Evolutionary conservation across 1,139 yeast species (phyloP), one percentile per base, ranked within the genome.

Genomic region (Candida labiduridarum): DNA sequence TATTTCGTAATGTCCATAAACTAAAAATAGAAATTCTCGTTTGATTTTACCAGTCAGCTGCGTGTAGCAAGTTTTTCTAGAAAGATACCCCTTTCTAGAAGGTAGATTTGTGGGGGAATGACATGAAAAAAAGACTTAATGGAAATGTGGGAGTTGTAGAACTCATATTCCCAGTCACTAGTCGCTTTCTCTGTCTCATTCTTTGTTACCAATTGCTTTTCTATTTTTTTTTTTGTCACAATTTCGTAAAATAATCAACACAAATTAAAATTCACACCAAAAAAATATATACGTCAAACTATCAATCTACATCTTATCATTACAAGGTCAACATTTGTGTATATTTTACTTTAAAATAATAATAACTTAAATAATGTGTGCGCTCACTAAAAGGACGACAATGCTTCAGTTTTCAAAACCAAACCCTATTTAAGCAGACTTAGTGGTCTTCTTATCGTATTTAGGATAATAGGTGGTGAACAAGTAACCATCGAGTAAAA

Each of bases 401-500:
- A 8, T n/a, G 16, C 16, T 14, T n/a, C 14, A 33, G 35, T 33
- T 8, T 14, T 33, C 35, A 14, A 34, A 36, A 36, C 27, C 22
- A 38, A n/a, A 15, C 16, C 27, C 22, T 22, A 8, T 19, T 9
- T 25, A 25, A 25, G 29, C 30, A 22, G 22, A 22, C 44, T 43
- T 39, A 27, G 52, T 44, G 31, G 45, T 41, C 47, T 56, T 56
- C 41, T 52, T 54, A 40, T 58, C 60, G 46, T 49, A 58, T 51
- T 54, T 46, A 40, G 59, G 56, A 64, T 83, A 84, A 66, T 71
- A 82, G 59, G 73, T 79, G 55, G 67, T 68, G 62, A 84, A 82
- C 56, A 83, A 68, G 54, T 68, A 73, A 3, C 80, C 82, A 61
- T 84, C 88, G 52, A 79, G 70, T 52, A 80, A 72, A 40, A 83